Percentiles rank a stretch among this genome's conserved stretches.
Conservation (phyloP, 1,139 yeast species). For the Blastobotrys indianensis region DNA sequence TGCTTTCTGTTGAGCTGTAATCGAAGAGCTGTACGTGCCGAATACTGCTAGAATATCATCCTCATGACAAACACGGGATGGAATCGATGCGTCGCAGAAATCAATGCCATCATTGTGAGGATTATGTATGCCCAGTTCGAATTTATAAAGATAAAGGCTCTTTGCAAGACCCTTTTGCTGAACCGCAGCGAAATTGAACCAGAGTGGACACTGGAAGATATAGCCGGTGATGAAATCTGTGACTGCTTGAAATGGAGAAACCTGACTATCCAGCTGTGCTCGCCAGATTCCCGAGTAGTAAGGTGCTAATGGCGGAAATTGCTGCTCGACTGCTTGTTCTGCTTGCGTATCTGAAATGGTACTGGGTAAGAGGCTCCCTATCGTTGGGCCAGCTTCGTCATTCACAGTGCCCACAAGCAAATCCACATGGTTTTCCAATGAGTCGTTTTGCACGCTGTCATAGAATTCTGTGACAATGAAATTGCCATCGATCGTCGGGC, state of each 20-base stretch:
- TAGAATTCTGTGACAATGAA: slow-evolving; percentile 22
- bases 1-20: slow-evolving; percentile 16
- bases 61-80: slow-evolving; percentile 28
- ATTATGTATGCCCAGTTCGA: slow-evolving; percentile 28
- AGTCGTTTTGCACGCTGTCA: slow-evolving; percentile 18
- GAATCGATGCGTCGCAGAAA: slow-evolving; percentile 18
- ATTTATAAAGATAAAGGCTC: slow-evolving; percentile 24
- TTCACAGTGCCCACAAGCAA: slow-evolving; percentile 23
- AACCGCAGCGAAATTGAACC: slow-evolving; percentile 16
- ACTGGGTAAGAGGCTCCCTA: background rate
- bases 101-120: slow-evolving; percentile 19
- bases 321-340: background rate
- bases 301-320: slow-evolving; percentile 2
- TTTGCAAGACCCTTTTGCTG: slow-evolving; percentile 5
- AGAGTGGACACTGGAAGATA: slow-evolving; percentile 25
- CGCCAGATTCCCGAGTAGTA: background rate
- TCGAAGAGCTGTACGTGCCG: slow-evolving; percentile 11
- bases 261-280: background rate
- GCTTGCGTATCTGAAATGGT: background rate
- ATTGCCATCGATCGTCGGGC: slow-evolving; percentile 28
- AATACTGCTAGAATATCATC: slow-evolving; percentile 22
- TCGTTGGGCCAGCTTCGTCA: slow-evolving; percentile 26
- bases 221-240: slow-evolving; percentile 20
- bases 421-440: slow-evolving; percentile 24
- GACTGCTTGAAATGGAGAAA: background rate